phyloP scores from a whole-genome alignment of 1,139 yeast species.

The Diutina rugosa region DNA sequence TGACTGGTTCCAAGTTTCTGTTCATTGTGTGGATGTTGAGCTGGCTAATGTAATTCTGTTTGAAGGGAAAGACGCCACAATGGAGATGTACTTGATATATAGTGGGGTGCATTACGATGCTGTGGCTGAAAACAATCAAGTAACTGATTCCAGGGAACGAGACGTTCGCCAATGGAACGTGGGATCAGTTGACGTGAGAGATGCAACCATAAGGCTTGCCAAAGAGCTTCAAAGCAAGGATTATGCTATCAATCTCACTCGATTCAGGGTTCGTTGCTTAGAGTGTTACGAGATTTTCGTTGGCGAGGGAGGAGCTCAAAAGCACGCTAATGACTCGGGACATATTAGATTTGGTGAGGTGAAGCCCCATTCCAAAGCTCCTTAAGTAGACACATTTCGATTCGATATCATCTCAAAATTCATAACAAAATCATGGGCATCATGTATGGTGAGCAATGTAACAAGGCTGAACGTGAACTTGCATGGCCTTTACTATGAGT shows the following conservation, averaged over 20 bases:
- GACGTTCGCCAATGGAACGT: neutral
- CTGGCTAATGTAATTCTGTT: slow-evolving; percentile 49
- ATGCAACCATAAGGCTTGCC: slow-evolving; percentile 29
- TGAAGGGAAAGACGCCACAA: slow-evolving; percentile 20
- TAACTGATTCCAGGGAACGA: slow-evolving; percentile 8
- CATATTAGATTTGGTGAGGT: slow-evolving; percentile 59
- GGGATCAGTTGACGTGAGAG: slow-evolving; percentile 8
- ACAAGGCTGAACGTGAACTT: too few species aligned
- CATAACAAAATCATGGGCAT: too few species aligned
- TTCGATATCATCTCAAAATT: too few species aligned
- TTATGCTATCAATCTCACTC: slow-evolving; percentile 57
- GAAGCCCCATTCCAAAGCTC: slow-evolving; percentile 6
- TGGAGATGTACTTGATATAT: slow-evolving; percentile 45
- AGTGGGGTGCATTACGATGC: slow-evolving; percentile 74
- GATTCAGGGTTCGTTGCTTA: slow-evolving; percentile 45
- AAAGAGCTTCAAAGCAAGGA: slow-evolving; percentile 35
- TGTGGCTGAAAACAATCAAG: slow-evolving; percentile 26
- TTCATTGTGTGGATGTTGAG: slow-evolving; percentile 57
- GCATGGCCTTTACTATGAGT: too few species aligned
- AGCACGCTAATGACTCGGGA: slow-evolving; percentile 54
- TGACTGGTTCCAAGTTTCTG: slow-evolving; percentile 36
- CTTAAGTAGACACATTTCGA: too few species aligned
- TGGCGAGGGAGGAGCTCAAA: slow-evolving; percentile 58
- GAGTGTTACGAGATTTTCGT: slow-evolving; percentile 38
- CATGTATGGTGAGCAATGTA: neutral